Base-by-base conservation (phyloP, 2,329 filamentous ascomycete species). In the Aspergillus piperis region DNA sequence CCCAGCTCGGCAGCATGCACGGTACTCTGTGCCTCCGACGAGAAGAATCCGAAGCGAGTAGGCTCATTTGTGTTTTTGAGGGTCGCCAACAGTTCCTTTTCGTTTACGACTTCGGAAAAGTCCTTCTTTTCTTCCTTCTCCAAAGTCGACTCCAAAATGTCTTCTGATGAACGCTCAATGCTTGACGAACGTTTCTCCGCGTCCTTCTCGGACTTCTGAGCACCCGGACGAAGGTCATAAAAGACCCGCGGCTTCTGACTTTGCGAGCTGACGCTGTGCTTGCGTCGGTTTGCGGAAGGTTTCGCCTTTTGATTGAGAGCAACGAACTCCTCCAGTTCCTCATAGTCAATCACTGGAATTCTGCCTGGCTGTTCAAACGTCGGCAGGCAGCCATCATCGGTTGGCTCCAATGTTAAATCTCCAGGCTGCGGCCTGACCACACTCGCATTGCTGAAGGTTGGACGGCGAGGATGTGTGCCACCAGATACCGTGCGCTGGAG, bases 1-100 rank as follows among this genome's bases (percentile, higher is more conserved):
- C 91, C 92, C 64, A 99, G 85, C 68, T 96, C 92, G 1, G 90
- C 86, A 15, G 94, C 92, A 72, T 97, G 93, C 62, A 98, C 92
- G 1, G 93, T 96, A 54, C 92, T 93, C 72, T 97, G 93, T 77
- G 92, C 90, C 57, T 95, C 91, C 0, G 95, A 97, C 0, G 93
- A 97, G 77, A 99, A 99, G 79, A 98, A 97, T 64, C 93, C 95
- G 80, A 96, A 98, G 4, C 94, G 87, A 72, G 93, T 95, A 32
- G 86, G 84, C 60, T 91, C 88, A 50, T 83, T 73, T 39, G 77
- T 75, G 68, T 84, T 77, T 42, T 74, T 75, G 4, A 75, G 69
- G 4, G 68, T 69, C 13, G 75, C 68, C 3, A 74, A 64, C 21
- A 70, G 60, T 41, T 70, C 68, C 63, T 76, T 76, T 59, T 75